Conservation (phyloP, 441 rosid species). For the Cnidoscolus chayamansa region DNA sequence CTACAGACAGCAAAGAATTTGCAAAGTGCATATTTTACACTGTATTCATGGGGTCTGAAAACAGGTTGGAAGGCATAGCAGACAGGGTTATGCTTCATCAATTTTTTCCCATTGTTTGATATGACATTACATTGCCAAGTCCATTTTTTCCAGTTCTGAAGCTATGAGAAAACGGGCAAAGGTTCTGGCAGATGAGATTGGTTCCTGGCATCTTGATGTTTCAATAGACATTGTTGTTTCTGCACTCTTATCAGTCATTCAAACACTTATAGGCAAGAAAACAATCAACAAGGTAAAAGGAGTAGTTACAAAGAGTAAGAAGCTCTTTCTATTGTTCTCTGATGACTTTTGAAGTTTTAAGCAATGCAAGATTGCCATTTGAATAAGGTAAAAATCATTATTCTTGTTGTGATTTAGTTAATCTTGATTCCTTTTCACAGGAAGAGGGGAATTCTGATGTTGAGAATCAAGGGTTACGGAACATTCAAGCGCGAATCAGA, state of each 20-base stretch:
- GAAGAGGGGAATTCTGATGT: conserved; percentile 78
- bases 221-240: conserved; percentile 75
- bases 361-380: not conserved
- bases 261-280: conserved; percentile 73
- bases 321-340: not conserved
- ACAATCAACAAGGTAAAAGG: conserved; percentile 70
- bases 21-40: conserved; percentile 87
- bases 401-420: not conserved
- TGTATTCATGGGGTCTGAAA: conserved; percentile 89
- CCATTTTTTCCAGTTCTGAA: conserved; percentile 51
- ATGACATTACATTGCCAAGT: not conserved
- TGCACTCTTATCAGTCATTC: conserved; percentile 66
- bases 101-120: not conserved
- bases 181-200: conserved; percentile 86
- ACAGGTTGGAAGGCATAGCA: conserved; percentile 51
- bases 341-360: not conserved
- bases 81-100: not conserved
- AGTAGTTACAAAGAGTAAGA: no score
- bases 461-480: conserved; percentile 82
- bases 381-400: not conserved
- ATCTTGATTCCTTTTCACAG: conserved; percentile 31
- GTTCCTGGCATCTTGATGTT: conserved; percentile 91
- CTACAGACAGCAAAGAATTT: conserved; percentile 85
- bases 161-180: conserved; percentile 66
- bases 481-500: conserved; percentile 89